Evolutionary conservation across 257 asterid species (phyloP), one percentile per base, ranked within the genome.

Genomic region (Eucommia ulmoides): DNA sequence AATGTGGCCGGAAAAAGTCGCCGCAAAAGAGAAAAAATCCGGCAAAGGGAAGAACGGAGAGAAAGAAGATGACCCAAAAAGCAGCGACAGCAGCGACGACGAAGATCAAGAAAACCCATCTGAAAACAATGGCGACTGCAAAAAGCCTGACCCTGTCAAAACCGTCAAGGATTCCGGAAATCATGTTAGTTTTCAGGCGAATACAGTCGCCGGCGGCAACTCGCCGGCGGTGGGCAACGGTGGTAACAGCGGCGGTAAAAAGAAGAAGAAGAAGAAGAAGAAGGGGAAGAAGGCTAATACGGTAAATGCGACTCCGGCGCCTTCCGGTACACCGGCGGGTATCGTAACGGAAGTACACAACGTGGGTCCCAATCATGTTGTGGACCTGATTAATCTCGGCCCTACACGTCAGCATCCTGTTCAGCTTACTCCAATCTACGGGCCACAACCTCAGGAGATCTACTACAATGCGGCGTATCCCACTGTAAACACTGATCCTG

Each of bases 251-350:
- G 38, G 44, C n/a, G 44, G 65, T 51, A 79, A 74, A 59, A 79
- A 66, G 75, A n/a, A n/a, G n/a, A n/a, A n/a, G n/a, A n/a, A n/a
- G n/a, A 83, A 72, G 67, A 79, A 79, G 59, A 83, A 55, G 65
- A 66, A 61, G 59, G 86, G 78, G 65, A 80, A 79, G 65, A 74
- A 66, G 18, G 50, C 78, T 35, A 35, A 35, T 35, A 35, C 11
- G 11, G 15, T 2, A 49, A 71, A 71, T 52, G 22, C 14, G 0
- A 1, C 24, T 7, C 61, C 56, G 17, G 49, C 49, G 53, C 33
- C 71, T 35, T 10, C 44, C 18, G 51, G 41, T 50, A 17, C 64
- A 19, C 72, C 74, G 41, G 67, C 62, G 19, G 50, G 23, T 15
- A 20, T 24, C 23, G 75, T 44, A 65, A 29, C 69, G 22, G 68